A percentile compares a stretch with the other conserved stretches of the same genome.
phyloP scores from a whole-genome alignment of 2,329 filamentous ascomycete species.

The Dactylonectria estremocensis region DNA sequence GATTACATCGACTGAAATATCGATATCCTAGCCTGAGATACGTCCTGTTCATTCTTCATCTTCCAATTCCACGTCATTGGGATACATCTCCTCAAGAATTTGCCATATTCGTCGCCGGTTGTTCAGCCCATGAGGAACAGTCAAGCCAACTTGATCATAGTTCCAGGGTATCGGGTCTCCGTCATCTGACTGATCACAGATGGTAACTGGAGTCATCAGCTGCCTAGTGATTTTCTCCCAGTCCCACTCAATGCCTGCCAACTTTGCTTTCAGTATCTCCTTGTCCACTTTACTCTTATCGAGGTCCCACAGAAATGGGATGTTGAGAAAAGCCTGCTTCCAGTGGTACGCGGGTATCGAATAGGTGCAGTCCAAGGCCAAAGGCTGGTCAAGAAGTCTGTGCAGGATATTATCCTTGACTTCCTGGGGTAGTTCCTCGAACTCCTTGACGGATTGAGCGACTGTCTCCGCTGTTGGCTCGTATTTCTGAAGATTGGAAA shows the following conservation, averaged over 20 bases:
- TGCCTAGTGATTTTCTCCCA: slow-evolving; percentile 32
- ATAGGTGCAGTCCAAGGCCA: slow-evolving; percentile 19
- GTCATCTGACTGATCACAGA: not conserved
- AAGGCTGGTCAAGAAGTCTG: not conserved
- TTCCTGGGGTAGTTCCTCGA: slow-evolving; percentile 14
- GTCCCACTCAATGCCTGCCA: slow-evolving; percentile 9
- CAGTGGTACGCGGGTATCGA: slow-evolving; percentile 9
- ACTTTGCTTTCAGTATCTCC: not conserved
- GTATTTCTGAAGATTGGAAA: slow-evolving; percentile 15
- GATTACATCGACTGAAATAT: too few species aligned
- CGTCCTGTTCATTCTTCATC: not conserved
- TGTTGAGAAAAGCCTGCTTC: slow-evolving; percentile 11
- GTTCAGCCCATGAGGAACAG: slow-evolving; percentile 16
- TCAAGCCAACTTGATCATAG: slow-evolving; percentile 14
- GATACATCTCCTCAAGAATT: slow-evolving; percentile 32
- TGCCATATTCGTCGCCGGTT: slow-evolving; percentile 32
- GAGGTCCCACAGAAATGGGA: slow-evolving; percentile 33
- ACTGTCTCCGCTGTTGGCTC: not conserved
- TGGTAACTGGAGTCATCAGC: not conserved
- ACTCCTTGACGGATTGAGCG: not conserved
- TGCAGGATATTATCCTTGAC: slow-evolving; percentile 9
- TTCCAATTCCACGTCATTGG: not conserved
- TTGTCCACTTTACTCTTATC: not conserved
- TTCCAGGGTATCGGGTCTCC: not conserved
- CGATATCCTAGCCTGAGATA: too few species aligned